Conservation (phyloP, 164 flowering plant species). For the Kalanchoe fedtschenkoi region DNA sequence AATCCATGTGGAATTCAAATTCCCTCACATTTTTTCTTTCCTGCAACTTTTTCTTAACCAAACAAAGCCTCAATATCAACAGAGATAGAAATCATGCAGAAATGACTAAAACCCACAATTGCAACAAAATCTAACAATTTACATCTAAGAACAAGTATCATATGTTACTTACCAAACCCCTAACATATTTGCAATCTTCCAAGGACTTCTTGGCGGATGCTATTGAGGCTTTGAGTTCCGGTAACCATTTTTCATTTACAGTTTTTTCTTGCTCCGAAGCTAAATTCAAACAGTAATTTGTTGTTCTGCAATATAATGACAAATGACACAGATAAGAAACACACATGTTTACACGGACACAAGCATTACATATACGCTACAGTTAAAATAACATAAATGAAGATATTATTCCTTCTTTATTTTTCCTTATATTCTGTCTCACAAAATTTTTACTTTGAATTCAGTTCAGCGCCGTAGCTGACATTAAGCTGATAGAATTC, state of each 20-base stretch:
- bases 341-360: background rate
- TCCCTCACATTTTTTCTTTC: too few relatives aligned
- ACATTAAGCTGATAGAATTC: too few relatives aligned
- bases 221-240: conserved; percentile 61
- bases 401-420: background rate
- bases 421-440: too few relatives aligned
- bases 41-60: too few relatives aligned
- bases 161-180: conserved; percentile 72
- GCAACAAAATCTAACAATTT: background rate
- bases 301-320: conserved; percentile 47
- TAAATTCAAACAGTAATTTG: conserved; percentile 63
- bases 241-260: conserved; percentile 71
- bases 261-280: conserved; percentile 84
- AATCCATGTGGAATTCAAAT: too few relatives aligned
- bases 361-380: background rate
- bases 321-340: background rate
- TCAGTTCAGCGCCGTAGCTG: too few relatives aligned
- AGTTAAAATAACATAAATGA: background rate
- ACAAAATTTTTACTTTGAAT: too few relatives aligned
- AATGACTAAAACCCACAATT: too few relatives aligned
- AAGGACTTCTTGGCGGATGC: conserved; percentile 63
- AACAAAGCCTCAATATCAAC: too few relatives aligned
- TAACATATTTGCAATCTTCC: conserved; percentile 77
- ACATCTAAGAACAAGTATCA: background rate
- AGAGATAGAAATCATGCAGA: too few relatives aligned